These are phyloP conservation scores for Blastomyces gilchristii DNA, from an alignment of 2,329 filamentous ascomycete genomes.

Conservation along the genomic window DNA sequence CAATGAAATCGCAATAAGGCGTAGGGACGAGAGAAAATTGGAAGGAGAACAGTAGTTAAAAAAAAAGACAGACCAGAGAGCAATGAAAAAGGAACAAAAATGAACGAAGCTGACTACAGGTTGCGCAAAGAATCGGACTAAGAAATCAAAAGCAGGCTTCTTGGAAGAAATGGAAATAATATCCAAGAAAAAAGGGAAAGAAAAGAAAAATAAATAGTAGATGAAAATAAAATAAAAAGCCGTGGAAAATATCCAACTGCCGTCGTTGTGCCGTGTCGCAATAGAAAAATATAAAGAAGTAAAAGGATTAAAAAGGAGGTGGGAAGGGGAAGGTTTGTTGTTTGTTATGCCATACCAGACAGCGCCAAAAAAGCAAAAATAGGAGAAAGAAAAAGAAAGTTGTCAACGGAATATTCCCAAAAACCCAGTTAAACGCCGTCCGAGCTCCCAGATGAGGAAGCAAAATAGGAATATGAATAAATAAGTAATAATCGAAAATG, in stretches of 20 bases:
- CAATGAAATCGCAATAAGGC: not conserved
- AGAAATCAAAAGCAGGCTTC: not conserved
- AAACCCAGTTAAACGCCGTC: conserved; percentile 1
- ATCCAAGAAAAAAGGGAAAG: not conserved
- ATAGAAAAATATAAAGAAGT: not conserved
- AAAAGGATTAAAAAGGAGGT: not conserved
- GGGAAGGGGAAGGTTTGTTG: not conserved
- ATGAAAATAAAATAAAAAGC: not conserved
- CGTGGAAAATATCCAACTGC: not conserved
- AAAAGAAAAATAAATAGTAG: not conserved
- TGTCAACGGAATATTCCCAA: not conserved
- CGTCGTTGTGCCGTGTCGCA: not conserved
- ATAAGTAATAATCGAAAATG: not conserved
- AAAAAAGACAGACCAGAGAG: not conserved
- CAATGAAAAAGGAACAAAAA: not conserved
- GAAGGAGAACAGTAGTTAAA: not conserved
- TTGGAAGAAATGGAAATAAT: not conserved
- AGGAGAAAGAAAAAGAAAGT: not conserved
- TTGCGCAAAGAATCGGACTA: not conserved
- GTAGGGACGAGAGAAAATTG: not conserved
- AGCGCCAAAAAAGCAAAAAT: not conserved
- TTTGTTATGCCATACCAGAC: conserved; percentile 2
- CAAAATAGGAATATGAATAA: not conserved
- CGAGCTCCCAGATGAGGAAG: not conserved
- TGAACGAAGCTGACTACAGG: not conserved